These are phyloP conservation scores for Phytophthora cryptogea DNA, from an alignment of 352 stramenopile species.

Conservation along the genomic window DNA sequence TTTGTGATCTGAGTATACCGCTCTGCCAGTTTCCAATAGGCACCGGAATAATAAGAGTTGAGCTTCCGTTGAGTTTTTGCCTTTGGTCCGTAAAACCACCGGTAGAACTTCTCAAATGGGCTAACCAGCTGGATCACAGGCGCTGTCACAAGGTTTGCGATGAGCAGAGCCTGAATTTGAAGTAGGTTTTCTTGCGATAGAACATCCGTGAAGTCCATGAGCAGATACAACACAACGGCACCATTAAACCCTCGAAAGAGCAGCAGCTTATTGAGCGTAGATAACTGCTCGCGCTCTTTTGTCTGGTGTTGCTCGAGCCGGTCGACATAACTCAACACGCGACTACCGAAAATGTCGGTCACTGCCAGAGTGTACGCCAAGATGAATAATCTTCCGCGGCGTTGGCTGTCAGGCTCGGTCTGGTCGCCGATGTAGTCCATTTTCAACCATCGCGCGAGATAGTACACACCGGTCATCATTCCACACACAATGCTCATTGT, in stretches of 20 bases:
- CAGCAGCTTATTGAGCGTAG: slow-evolving; percentile 81
- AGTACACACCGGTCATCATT: slow-evolving; percentile 64
- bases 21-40: slow-evolving; percentile 69
- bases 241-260: slow-evolving; percentile 77
- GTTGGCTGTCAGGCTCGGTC: slow-evolving; percentile 27
- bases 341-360: slow-evolving; percentile 67
- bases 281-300: slow-evolving; percentile 72
- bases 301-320: slow-evolving; percentile 64
- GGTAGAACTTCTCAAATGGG: slow-evolving; percentile 52
- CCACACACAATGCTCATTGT: slow-evolving; percentile 48
- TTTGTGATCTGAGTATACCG: slow-evolving; percentile 75
- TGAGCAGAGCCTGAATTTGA: slow-evolving; percentile 77
- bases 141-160: slow-evolving; percentile 78
- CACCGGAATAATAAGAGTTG: slow-evolving; percentile 77
- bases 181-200: slow-evolving; percentile 68
- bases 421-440: slow-evolving; percentile 36
- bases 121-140: slow-evolving; percentile 67
- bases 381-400: slow-evolving; percentile 53
- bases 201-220: slow-evolving; percentile 76
- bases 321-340: slow-evolving; percentile 62
- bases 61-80: slow-evolving; percentile 77
- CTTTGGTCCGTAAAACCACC: slow-evolving; percentile 46
- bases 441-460: slow-evolving; percentile 48
- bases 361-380: slow-evolving; percentile 54
- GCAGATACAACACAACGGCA: slow-evolving; percentile 74